Evolutionary conservation across 2,329 filamentous ascomycete genomes (phyloP).

Genomic region (Aspergillus brasiliensis): DNA sequence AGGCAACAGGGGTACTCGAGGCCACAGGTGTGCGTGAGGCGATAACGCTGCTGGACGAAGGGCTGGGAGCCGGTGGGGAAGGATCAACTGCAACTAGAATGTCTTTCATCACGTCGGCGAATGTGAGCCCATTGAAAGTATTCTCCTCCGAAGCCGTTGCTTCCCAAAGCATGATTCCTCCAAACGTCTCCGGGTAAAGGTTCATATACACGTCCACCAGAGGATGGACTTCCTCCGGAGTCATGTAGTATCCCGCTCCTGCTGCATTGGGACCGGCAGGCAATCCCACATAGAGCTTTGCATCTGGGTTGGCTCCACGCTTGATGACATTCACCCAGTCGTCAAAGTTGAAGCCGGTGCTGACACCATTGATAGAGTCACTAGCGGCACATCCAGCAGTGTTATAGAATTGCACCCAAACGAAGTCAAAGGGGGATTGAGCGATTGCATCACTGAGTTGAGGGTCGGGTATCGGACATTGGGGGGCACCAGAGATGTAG

Average conservation of each 20-base stretch:
- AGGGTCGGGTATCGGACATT: slow-evolving; percentile 53
- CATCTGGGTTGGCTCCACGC: slow-evolving; percentile 41
- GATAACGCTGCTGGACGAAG: slow-evolving; percentile 16
- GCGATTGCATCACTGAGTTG: slow-evolving; percentile 50
- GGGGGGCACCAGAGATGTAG: slow-evolving; percentile 58
- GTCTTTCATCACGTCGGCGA: slow-evolving; percentile 53
- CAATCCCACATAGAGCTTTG: slow-evolving; percentile 59
- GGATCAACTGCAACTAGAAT: slow-evolving; percentile 37
- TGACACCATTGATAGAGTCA: slow-evolving; percentile 39
- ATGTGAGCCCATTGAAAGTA: slow-evolving; percentile 46
- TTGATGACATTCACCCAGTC: slow-evolving; percentile 48
- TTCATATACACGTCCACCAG: slow-evolving; percentile 49
- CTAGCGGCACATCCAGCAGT: slow-evolving; percentile 54
- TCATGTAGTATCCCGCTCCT: slow-evolving; percentile 48
- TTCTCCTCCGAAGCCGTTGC: slow-evolving; percentile 54
- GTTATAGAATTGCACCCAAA: slow-evolving; percentile 62
- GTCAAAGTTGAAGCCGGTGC: slow-evolving; percentile 48
- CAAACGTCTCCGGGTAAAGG: slow-evolving; percentile 49
- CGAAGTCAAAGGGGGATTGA: slow-evolving; percentile 52
- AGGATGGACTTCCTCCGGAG: slow-evolving; percentile 47
- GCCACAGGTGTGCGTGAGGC: background rate
- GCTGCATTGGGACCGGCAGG: slow-evolving; percentile 38
- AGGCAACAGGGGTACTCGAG: background rate
- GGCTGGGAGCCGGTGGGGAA: slow-evolving; percentile 18
- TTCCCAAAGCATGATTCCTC: slow-evolving; percentile 64